phyloP scores from a whole-genome alignment of 2,329 filamentous ascomycete species.

The Sporothrix schenckii region DNA sequence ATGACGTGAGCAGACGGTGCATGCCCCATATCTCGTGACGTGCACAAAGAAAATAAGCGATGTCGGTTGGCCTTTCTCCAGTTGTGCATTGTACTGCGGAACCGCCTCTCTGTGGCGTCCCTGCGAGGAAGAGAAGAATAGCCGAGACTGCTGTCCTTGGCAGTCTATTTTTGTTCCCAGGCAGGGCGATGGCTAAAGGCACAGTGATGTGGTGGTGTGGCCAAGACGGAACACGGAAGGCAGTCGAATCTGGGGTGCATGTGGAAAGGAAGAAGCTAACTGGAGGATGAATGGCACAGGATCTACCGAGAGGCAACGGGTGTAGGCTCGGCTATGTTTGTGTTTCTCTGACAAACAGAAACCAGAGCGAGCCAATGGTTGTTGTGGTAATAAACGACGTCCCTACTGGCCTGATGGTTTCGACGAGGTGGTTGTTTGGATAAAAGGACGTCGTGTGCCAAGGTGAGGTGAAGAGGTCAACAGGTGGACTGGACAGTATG shows the following conservation, averaged over 20 bases:
- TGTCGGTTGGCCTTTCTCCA: too few relatives aligned
- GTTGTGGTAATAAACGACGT: neutral
- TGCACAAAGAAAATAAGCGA: too few relatives aligned
- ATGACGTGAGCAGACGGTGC: too few relatives aligned
- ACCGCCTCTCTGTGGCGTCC: too few relatives aligned
- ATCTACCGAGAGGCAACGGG: neutral
- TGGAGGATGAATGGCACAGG: neutral
- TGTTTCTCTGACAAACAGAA: neutral
- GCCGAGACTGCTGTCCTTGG: neutral
- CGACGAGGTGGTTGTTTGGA: neutral
- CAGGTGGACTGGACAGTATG: too few relatives aligned
- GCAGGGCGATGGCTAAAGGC: neutral
- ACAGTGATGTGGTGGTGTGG: neutral
- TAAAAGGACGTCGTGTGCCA: neutral
- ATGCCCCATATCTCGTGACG: too few relatives aligned
- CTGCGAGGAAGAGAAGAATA: neutral
- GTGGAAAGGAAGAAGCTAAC: too few relatives aligned
- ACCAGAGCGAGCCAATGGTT: neutral
- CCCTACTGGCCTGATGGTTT: too few relatives aligned
- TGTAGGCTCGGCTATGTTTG: neutral
- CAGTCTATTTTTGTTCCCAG: constrained; percentile 6
- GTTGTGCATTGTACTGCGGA: too few relatives aligned
- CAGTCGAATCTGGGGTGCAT: constrained; percentile 5
- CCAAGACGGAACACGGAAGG: neutral
- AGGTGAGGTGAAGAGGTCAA: neutral